phyloP scores from a whole-genome alignment of 805 yeast species.

The Saccharomyces cerevisiae region DNA sequence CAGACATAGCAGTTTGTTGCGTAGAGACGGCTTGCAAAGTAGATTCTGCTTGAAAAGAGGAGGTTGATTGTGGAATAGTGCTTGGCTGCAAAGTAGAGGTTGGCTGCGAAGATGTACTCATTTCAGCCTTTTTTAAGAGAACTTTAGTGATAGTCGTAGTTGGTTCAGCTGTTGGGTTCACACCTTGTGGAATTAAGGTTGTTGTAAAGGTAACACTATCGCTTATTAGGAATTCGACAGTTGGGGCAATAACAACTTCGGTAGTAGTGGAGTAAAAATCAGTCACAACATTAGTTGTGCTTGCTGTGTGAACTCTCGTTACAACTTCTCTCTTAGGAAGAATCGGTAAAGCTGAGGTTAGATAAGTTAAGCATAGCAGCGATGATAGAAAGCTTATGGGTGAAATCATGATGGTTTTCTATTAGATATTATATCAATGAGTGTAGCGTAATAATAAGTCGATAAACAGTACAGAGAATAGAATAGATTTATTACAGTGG shows the following conservation, averaged over 20 bases:
- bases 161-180: slow-evolving; percentile 30
- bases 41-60: neutral
- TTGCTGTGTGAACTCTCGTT: slow-evolving; percentile 51
- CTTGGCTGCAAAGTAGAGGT: slow-evolving; percentile 2
- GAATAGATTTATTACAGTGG: neutral
- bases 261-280: slow-evolving; percentile 36
- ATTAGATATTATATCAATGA: neutral
- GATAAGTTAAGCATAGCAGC: slow-evolving; percentile 5
- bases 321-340: slow-evolving; percentile 35
- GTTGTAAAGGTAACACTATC: slow-evolving; percentile 34
- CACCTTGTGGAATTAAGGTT: slow-evolving; percentile 30
- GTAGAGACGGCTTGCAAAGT: neutral
- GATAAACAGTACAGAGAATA: neutral
- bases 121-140: slow-evolving; percentile 8
- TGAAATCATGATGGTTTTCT: neutral
- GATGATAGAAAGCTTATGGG: neutral
- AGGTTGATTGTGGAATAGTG: neutral
- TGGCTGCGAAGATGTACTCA: neutral
- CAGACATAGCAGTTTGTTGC: neutral
- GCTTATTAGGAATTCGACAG: slow-evolving; percentile 33
- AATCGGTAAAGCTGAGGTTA: slow-evolving; percentile 21
- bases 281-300: slow-evolving; percentile 39
- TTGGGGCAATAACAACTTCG: slow-evolving; percentile 34
- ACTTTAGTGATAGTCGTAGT: slow-evolving; percentile 29
- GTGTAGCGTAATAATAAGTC: neutral